Conservation (phyloP, 169 alveolate genomes). For the Babesia bovis region DNA sequence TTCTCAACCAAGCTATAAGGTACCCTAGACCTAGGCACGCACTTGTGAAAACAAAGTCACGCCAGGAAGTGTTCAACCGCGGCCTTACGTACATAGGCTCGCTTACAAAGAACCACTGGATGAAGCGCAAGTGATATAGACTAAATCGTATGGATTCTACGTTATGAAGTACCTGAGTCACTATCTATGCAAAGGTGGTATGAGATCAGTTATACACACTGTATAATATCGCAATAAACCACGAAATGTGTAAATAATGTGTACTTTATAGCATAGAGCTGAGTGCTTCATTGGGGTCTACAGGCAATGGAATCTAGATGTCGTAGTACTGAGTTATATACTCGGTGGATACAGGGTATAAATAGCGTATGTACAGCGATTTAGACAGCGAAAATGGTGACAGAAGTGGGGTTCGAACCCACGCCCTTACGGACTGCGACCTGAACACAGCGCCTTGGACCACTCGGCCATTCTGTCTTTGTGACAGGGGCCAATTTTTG, state of each 20-base stretch:
- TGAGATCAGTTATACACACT: background rate
- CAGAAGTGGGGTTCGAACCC: slow-evolving; percentile 99
- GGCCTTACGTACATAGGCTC: slow-evolving; percentile 74
- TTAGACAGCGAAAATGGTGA: slow-evolving; percentile 53
- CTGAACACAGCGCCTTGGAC: slow-evolving; percentile 78
- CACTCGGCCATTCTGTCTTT: slow-evolving; percentile 76
- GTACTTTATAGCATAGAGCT: background rate
- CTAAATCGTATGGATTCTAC: too few relatives aligned
- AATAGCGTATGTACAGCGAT: too few relatives aligned
- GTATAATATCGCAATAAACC: background rate
- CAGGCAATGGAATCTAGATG: too few relatives aligned
- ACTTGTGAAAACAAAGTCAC: slow-evolving; percentile 59
- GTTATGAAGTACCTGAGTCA: too few relatives aligned
- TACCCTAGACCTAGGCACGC: slow-evolving; percentile 49
- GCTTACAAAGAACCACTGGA: slow-evolving; percentile 69
- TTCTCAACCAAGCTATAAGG: slow-evolving; percentile 69
- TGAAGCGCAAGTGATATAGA: slow-evolving; percentile 17
- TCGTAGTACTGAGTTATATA: too few relatives aligned
- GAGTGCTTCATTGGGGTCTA: background rate
- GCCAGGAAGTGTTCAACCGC: slow-evolving; percentile 70
- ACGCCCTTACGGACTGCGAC: slow-evolving; percentile 92
- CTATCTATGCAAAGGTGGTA: too few relatives aligned
- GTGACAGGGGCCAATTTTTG: background rate
- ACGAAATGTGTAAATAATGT: background rate
- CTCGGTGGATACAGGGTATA: too few relatives aligned